Conservation (phyloP, 805 yeast genomes). For the Saccharomycopsis synnaedendra region DNA sequence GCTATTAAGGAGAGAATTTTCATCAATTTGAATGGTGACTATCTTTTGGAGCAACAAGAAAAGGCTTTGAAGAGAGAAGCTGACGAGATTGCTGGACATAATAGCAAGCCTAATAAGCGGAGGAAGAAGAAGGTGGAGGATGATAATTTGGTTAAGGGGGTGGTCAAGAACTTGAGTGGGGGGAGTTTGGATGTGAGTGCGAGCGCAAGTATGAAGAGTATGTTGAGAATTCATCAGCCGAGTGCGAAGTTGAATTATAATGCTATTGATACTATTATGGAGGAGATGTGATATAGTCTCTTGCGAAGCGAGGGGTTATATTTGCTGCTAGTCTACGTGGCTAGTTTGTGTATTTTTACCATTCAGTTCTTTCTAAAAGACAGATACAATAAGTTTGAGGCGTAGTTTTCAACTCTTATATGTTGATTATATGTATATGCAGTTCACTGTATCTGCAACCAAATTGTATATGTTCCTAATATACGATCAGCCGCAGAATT, state of each 20-base stretch:
- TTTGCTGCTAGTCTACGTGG: no score
- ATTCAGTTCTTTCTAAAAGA: no score
- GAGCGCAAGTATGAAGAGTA: conserved; percentile 66
- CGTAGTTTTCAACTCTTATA: no score
- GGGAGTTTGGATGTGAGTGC: conserved; percentile 35
- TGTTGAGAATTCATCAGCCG: conserved; percentile 64
- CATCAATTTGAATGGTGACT: conserved; percentile 85
- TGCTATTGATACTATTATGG: conserved; percentile 43
- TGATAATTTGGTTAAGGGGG: conserved; percentile 6
- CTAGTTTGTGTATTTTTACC: no score
- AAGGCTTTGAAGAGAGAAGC: conserved; percentile 78
- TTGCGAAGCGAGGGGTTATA: no score
- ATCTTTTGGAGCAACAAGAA: conserved; percentile 71
- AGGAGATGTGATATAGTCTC: no score
- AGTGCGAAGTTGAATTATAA: conserved; percentile 87
- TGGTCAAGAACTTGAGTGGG: no score
- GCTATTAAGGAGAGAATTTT: conserved; percentile 72
- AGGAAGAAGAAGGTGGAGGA: conserved; percentile 24
- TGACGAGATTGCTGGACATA: conserved; percentile 74
- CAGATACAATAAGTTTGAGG: no score
- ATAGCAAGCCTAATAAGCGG: conserved; percentile 35
- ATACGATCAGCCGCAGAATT: no score
- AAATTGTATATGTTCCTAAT: no score
- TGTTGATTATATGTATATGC: no score
- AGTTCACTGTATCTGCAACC: no score